A percentile compares a stretch with the other conserved stretches of the same genome.
phyloP scores from a whole-genome alignment of 1,284 basidiomycete species.

The Ganoderma resinaceum region DNA sequence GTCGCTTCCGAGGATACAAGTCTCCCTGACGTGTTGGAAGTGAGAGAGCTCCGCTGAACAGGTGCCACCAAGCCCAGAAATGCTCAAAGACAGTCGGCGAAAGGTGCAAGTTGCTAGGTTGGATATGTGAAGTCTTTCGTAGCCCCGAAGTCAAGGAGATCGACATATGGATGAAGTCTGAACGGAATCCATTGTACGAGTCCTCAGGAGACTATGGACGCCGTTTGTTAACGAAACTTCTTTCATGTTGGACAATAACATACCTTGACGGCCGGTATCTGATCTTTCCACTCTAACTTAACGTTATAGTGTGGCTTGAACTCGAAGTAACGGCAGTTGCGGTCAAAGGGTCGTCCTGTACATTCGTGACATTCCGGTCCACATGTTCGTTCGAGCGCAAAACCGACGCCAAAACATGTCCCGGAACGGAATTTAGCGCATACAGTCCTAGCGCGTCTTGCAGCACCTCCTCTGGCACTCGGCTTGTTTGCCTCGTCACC shows the following conservation, averaged over 20 bases:
- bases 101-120: slow-evolving; percentile 83
- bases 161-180: slow-evolving; percentile 94
- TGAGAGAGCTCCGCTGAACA: slow-evolving; percentile 85
- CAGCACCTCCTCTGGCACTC: slow-evolving; percentile 22
- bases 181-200: slow-evolving; percentile 90
- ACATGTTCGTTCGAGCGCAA: slow-evolving; percentile 88
- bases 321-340: slow-evolving; percentile 82
- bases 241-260: slow-evolving; percentile 28
- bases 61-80: slow-evolving; percentile 92
- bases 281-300: slow-evolving; percentile 62
- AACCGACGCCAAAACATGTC: slow-evolving; percentile 91
- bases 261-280: slow-evolving; percentile 59
- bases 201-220: slow-evolving; percentile 60
- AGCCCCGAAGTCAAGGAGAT: slow-evolving; percentile 78
- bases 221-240: not conserved
- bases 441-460: slow-evolving; percentile 51
- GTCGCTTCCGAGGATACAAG: slow-evolving; percentile 77
- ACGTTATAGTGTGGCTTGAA: slow-evolving; percentile 89
- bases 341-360: slow-evolving; percentile 70
- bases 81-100: slow-evolving; percentile 89
- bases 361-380: slow-evolving; percentile 76
- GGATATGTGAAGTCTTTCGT: slow-evolving; percentile 38
- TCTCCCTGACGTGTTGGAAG: slow-evolving; percentile 89
- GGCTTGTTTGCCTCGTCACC: slow-evolving; percentile 32
- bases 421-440: slow-evolving; percentile 89